A percentile compares a stretch with the other conserved stretches of the same genome.
phyloP scores from a whole-genome alignment of 345 rosid species.

The Trapa incisa region DNA sequence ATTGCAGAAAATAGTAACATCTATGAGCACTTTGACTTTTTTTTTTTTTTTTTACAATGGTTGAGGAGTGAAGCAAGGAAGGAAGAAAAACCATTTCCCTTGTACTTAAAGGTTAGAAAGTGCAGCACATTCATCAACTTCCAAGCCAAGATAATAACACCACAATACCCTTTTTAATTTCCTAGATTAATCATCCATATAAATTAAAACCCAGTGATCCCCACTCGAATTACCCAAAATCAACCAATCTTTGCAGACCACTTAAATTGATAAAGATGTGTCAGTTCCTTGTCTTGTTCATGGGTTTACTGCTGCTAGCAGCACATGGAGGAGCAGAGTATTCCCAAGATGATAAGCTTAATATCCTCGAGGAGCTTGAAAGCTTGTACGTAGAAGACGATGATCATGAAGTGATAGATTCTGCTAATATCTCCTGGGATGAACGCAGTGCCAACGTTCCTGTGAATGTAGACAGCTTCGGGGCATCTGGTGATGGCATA shows the following conservation, averaged over 20 bases:
- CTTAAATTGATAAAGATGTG: constrained; percentile 32
- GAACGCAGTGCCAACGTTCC: constrained; percentile 52
- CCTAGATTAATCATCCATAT: constrained; percentile 37
- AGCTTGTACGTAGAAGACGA: constrained; percentile 43
- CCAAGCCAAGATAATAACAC: constrained; percentile 73
- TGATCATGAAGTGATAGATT: constrained; percentile 21
- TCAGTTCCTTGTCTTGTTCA: constrained; percentile 33
- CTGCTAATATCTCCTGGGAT: constrained; percentile 37
- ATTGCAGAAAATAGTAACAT: constrained; percentile 11
- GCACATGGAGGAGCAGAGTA: constrained; percentile 40
- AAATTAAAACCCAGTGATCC: constrained; percentile 31
- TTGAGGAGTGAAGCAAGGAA: constrained; percentile 93
- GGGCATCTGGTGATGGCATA: constrained; percentile 80
- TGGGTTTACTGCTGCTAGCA: constrained; percentile 35
- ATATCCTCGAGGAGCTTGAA: constrained; percentile 41
- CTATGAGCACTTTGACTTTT: constrained; percentile 25
- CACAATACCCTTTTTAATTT: constrained; percentile 25
- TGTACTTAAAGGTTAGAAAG: constrained; percentile 71
- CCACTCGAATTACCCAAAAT: constrained; percentile 24
- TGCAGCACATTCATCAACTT: constrained; percentile 63
- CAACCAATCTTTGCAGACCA: constrained; percentile 23
- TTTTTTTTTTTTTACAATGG: constrained; percentile 20
- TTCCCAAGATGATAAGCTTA: constrained; percentile 24
- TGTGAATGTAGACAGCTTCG: constrained; percentile 88
- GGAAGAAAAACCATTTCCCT: constrained; percentile 46